Percentiles rank a stretch among this genome's conserved stretches.
Conservation (phyloP, 208 protist genomes). For the Leishmania tropica region DNA sequence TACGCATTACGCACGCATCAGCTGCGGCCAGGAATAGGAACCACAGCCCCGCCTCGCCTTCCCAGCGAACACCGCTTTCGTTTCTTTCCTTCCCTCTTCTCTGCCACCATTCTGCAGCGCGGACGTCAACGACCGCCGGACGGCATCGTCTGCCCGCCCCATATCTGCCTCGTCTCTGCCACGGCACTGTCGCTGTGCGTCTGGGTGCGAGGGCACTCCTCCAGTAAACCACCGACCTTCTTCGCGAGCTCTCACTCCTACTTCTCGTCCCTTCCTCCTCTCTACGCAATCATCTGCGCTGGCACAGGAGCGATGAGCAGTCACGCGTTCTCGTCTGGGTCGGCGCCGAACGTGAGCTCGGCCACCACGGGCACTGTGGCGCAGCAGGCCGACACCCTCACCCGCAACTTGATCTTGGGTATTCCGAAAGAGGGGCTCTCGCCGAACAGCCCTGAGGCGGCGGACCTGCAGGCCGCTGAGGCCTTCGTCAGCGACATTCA, state of each 20-base stretch:
- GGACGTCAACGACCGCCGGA: too few species aligned
- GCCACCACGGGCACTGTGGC: constrained; percentile 31
- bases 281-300: not conserved
- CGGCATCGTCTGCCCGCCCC: not conserved
- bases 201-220: not conserved
- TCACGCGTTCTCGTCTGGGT: constrained; percentile 8
- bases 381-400: constrained; percentile 57
- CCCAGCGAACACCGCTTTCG: not conserved
- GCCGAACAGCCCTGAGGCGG: constrained; percentile 59
- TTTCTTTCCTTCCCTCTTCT: not conserved
- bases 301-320: constrained; percentile 10
- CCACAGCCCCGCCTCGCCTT: not conserved
- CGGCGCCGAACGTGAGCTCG: constrained; percentile 15
- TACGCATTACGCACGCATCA: not conserved
- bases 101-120: not conserved
- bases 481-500: constrained; percentile 81
- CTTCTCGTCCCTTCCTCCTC: not conserved
- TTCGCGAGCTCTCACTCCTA: not conserved
- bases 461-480: constrained; percentile 73
- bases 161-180: not conserved
- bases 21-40: not conserved
- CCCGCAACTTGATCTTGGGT: constrained; percentile 74
- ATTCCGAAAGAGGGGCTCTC: constrained; percentile 63
- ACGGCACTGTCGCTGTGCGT: not conserved
- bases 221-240: not conserved